These are phyloP conservation scores for Cladosporium sp. DNA, from an alignment of 2,329 filamentous ascomycete species.

Conservation along the genomic window DNA sequence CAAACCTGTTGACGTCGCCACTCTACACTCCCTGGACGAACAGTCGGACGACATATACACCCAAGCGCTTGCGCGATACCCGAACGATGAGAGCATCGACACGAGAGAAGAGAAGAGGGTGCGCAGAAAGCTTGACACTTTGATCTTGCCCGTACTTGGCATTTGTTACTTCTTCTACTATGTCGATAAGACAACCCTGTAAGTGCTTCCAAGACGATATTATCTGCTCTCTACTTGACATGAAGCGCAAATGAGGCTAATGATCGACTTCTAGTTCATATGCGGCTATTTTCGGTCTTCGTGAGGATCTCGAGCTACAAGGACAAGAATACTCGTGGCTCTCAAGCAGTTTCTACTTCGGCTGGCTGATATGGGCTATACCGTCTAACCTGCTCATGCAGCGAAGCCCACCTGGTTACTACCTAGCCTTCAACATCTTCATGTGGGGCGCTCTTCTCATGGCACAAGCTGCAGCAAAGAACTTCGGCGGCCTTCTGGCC, in stretches of 20 bases:
- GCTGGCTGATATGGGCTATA: constrained; percentile 53
- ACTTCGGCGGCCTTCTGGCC: constrained; percentile 47
- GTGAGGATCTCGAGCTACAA: constrained; percentile 50
- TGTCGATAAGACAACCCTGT: constrained; percentile 8
- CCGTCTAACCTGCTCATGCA: constrained; percentile 52
- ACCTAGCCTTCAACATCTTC: constrained; percentile 50
- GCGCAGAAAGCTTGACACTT: constrained; percentile 51
- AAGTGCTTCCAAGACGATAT: constrained; percentile 24
- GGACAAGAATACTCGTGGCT: constrained; percentile 55
- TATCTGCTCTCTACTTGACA: too few species aligned
- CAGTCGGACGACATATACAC: not conserved
- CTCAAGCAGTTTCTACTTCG: constrained; percentile 52
- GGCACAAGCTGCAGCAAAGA: constrained; percentile 49
- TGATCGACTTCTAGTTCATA: constrained; percentile 54
- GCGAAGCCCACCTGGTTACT: constrained; percentile 52
- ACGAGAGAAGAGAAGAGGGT: constrained; percentile 41
- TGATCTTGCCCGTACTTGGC: constrained; percentile 46
- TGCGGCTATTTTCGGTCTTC: constrained; percentile 58
- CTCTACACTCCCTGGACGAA: not conserved
- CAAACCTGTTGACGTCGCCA: too few species aligned
- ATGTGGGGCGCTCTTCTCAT: constrained; percentile 50
- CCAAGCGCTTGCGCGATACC: constrained; percentile 1
- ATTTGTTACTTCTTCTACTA: constrained; percentile 25
- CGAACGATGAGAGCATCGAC: constrained; percentile 39
- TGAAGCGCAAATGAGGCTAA: not conserved